Base-by-base conservation (phyloP, 2,329 filamentous ascomycete genomes). In the Diplodia corticola region DNA sequence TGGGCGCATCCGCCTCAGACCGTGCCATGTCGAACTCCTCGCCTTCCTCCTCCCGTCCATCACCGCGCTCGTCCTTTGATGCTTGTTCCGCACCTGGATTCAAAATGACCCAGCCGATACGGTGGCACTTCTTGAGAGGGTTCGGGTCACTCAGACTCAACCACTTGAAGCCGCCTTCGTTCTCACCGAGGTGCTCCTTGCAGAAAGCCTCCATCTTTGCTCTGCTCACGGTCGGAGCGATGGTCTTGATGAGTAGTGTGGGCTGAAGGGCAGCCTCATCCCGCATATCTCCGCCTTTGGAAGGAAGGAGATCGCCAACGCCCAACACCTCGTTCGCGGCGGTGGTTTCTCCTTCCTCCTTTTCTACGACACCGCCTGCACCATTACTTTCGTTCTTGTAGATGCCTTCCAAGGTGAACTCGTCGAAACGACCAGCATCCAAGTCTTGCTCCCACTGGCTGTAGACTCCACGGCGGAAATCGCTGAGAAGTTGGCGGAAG, bases 91-190 rank as follows among this genome's bases (percentile, higher is more conserved):
- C 84, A 15, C 88, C 88, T 17, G 92, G 90, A 73, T 98, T 91
- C 10, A 99, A 85, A 85, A 98, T 95, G 68, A 99, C 96, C 94
- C 96, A 99, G 24, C 95, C 95, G 78, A 99, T 98, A 24, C 95
- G 90, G 76, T 99, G 95, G 74, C 93, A 99, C 69, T 96, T 91
- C 81, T 99, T 99, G 73, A 92, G 90, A 1, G 95, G 95, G 74
- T 99, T 99, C 0, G 95, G 95, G 73, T 99, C 95, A 71, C 93
- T 97, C 59, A 99, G 85, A 37, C 94, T 98, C 5, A 99, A 84
- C 89, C 94, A 98, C 75, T 94, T 96, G 81, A 95, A 97, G 2
- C 94, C 94, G 63, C 93, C 93, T 69, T 95, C 90, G 54, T 89
- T 90, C 73, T 97, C 93, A 15, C 94, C 93, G 4, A 98, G 86